phyloP scores from a whole-genome alignment of 176 grass and related monocot genomes.

The Rhynchospora pubera region DNA sequence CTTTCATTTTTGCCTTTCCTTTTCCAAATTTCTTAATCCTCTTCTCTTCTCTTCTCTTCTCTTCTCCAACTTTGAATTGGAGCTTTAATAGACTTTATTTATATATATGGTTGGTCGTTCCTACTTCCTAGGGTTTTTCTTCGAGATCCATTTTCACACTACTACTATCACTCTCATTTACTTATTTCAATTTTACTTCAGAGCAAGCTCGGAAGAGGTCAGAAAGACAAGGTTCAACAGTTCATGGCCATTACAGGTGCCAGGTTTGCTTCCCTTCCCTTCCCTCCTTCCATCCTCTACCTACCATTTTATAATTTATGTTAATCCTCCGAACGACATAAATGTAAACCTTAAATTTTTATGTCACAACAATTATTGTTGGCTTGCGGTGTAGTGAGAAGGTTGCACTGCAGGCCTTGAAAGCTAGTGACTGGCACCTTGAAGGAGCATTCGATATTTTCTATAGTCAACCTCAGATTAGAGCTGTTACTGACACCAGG shows the following conservation, averaged over 20 bases:
- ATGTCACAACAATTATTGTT: neutral
- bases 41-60: no score
- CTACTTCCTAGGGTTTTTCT: conserved; percentile 2
- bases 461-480: conserved; percentile 92
- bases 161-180: neutral
- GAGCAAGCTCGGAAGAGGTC: conserved; percentile 98
- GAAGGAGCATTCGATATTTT: conserved; percentile 99
- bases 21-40: neutral
- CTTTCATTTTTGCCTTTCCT: neutral
- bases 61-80: neutral
- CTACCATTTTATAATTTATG: neutral
- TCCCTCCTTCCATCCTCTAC: neutral
- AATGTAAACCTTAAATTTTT: neutral
- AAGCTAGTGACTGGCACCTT: conserved; percentile 97
- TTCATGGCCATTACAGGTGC: conserved; percentile 95
- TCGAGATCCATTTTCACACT: neutral
- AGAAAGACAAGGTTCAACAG: conserved; percentile 95
- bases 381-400: conserved; percentile 55
- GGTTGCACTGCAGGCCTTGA: conserved; percentile 84
- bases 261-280: conserved; percentile 31
- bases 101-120: no score
- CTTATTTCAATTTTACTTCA: conserved; percentile 22
- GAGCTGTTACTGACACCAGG: conserved; percentile 51
- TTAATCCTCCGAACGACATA: neutral
- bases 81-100: no score